Conservation (phyloP, 169 alveolate species). For the Plasmodium blacklocki region DNA sequence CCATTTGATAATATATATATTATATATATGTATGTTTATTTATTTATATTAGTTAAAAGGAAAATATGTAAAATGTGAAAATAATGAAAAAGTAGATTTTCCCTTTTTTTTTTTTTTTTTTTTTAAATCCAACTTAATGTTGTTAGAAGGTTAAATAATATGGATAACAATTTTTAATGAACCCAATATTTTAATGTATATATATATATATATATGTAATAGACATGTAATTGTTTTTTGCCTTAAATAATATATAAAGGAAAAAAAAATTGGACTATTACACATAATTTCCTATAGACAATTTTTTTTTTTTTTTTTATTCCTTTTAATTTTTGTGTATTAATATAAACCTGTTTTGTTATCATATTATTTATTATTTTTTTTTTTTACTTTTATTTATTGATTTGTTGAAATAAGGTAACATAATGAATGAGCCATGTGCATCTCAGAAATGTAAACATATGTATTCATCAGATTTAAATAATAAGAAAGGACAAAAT, state of each 20-base stretch:
- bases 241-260: slow-evolving; percentile 13
- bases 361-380: too few species aligned
- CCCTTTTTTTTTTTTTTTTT: slow-evolving; percentile 22
- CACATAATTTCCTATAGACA: not conserved
- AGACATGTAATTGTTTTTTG: slow-evolving; percentile 37
- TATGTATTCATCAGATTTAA: not conserved
- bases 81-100: not conserved
- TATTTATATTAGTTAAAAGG: too few species aligned
- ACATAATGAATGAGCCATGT: slow-evolving; percentile 20
- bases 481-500: slow-evolving; percentile 8
- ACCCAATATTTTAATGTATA: slow-evolving; percentile 37
- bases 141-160: slow-evolving; percentile 10
- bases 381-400: not conserved
- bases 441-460: slow-evolving; percentile 15
- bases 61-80: too few species aligned
- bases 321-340: too few species aligned
- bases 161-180: slow-evolving; percentile 42
- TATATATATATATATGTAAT: slow-evolving; percentile 12
- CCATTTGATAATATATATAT: not conserved
- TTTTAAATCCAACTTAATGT: slow-evolving; percentile 30
- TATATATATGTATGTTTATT: too few species aligned
- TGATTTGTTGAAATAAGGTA: slow-evolving; percentile 15
- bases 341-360: too few species aligned
- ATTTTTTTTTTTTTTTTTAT: too few species aligned
- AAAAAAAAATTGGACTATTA: not conserved